Evolutionary conservation across 1,139 yeast species (phyloP).

Genomic region (Hyphopichia fennica): DNA sequence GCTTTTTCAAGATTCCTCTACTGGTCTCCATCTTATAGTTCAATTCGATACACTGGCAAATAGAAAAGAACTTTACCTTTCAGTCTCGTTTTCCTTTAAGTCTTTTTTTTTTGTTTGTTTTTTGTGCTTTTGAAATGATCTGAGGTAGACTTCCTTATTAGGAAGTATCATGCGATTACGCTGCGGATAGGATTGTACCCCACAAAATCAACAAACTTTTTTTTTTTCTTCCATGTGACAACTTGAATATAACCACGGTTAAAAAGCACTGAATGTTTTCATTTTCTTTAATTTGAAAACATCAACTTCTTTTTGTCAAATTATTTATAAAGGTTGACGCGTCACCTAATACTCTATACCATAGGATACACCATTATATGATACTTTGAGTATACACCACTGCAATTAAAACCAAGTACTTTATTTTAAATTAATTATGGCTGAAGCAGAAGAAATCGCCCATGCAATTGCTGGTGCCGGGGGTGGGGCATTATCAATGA

Average conservation of each 20-base stretch:
- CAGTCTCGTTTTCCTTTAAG: neutral
- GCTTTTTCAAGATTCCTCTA: constrained; percentile 33
- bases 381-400: too few species aligned
- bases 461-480: constrained; percentile 94
- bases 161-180: neutral
- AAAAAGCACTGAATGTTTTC: neutral
- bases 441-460: constrained; percentile 48
- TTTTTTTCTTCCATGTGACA: constrained; percentile 3
- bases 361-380: too few species aligned
- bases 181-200: neutral
- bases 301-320: neutral
- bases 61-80: too few species aligned
- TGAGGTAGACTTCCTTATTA: constrained; percentile 1
- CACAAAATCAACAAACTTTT: constrained; percentile 1
- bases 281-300: neutral
- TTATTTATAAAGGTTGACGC: too few species aligned
- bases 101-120: too few species aligned
- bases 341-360: too few species aligned
- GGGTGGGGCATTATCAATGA: constrained; percentile 86
- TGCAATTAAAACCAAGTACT: too few species aligned
- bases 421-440: neutral
- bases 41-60: too few species aligned
- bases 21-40: constrained; percentile 31
- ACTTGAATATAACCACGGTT: constrained; percentile 2
- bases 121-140: too few species aligned